Conservation (phyloP, 2,329 filamentous ascomycete genomes). For the Myriosclerotinia curreyana region DNA sequence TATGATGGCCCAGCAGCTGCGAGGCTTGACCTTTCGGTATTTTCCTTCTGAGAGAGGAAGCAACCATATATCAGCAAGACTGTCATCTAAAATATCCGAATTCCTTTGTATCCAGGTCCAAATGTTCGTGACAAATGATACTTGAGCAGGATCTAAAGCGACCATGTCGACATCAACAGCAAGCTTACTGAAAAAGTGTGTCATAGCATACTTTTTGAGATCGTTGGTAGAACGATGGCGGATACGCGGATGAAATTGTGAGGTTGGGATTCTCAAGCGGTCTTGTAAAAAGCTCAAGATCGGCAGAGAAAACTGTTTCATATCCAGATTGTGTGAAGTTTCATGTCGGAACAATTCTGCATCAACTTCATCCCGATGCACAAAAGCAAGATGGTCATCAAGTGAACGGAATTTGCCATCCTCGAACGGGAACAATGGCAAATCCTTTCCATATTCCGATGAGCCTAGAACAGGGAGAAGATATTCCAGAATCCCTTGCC, state of each 20-base stretch:
- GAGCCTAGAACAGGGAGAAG: constrained; percentile 23
- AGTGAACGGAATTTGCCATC: constrained; percentile 30
- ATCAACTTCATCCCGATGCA: constrained; percentile 29
- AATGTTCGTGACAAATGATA: constrained; percentile 20
- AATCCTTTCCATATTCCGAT: constrained; percentile 20
- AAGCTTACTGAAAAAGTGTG: constrained; percentile 23
- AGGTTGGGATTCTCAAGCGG: constrained; percentile 12
- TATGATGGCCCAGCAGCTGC: neutral
- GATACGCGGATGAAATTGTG: constrained; percentile 26
- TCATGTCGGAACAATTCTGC: constrained; percentile 27
- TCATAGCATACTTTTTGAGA: constrained; percentile 26
- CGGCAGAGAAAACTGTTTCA: constrained; percentile 23
- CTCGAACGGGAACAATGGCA: constrained; percentile 32
- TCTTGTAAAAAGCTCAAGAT: constrained; percentile 10
- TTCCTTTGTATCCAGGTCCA: constrained; percentile 30
- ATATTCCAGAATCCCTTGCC: constrained; percentile 29
- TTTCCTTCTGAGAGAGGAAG: constrained; percentile 32
- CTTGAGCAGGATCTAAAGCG: constrained; percentile 17
- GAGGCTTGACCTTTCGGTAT: constrained; percentile 30
- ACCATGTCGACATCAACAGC: constrained; percentile 20
- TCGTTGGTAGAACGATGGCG: constrained; percentile 24
- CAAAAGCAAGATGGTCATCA: constrained; percentile 19
- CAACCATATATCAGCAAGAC: constrained; percentile 33
- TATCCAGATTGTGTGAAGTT: constrained; percentile 25
- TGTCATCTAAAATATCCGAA: constrained; percentile 21